Percentiles rank a stretch among this genome's conserved stretches.
phyloP scores from a whole-genome alignment of 768 basidiomycete species.

The Lactarius hatsudake region DNA sequence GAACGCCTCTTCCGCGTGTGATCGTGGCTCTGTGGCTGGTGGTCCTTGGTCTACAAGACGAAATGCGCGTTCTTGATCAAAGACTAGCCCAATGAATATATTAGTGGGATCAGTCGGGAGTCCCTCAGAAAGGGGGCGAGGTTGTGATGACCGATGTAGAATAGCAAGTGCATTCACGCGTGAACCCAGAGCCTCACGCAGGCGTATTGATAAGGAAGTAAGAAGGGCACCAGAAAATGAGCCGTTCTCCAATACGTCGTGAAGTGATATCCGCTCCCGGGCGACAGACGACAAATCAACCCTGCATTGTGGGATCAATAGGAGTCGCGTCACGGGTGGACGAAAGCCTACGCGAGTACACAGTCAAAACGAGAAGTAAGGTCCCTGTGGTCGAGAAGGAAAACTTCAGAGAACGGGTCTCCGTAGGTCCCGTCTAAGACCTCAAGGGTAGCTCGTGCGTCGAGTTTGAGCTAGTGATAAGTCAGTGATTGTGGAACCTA shows the following conservation, averaged over 20 bases:
- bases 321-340: background rate
- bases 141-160: slow-evolving; percentile 48
- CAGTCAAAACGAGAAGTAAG: slow-evolving; percentile 70
- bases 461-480: slow-evolving; percentile 59
- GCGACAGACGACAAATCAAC: slow-evolving; percentile 54
- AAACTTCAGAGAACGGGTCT: slow-evolving; percentile 69
- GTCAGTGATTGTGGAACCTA: slow-evolving; percentile 10
- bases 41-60: slow-evolving; percentile 94
- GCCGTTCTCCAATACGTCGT: slow-evolving; percentile 55
- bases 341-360: slow-evolving; percentile 52
- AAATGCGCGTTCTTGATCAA: slow-evolving; percentile 68
- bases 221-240: slow-evolving; percentile 56
- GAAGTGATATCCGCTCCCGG: slow-evolving; percentile 43
- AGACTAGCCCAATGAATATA: slow-evolving; percentile 72
- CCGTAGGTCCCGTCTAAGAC: slow-evolving; percentile 50
- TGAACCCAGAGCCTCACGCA: slow-evolving; percentile 69
- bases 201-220: slow-evolving; percentile 45
- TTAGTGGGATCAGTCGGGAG: slow-evolving; percentile 49
- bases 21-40: slow-evolving; percentile 58
- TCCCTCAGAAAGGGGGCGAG: slow-evolving; percentile 51
- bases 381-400: slow-evolving; percentile 68
- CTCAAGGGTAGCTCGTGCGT: slow-evolving; percentile 73
- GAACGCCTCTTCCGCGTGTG: slow-evolving; percentile 55
- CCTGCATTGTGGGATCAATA: slow-evolving; percentile 36
- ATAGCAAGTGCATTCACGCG: slow-evolving; percentile 65